Conservation (phyloP, 2,329 filamentous ascomycete species). For the Cordyceps cicadae region DNA sequence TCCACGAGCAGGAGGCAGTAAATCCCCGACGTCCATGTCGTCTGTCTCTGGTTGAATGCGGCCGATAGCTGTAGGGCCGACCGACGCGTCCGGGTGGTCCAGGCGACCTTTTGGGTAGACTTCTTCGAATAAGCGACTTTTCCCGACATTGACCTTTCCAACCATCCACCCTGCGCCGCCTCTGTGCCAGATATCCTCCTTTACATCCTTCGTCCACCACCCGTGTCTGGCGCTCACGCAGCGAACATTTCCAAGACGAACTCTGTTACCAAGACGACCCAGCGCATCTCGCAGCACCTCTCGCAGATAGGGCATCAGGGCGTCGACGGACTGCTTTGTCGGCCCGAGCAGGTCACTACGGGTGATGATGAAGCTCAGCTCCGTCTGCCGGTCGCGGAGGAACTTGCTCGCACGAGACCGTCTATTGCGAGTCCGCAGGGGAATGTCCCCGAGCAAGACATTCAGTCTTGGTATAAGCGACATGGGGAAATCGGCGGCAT, state of each 20-base stretch:
- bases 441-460: slow-evolving; percentile 59
- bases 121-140: slow-evolving; percentile 81
- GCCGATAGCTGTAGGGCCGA: not conserved
- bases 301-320: slow-evolving; percentile 75
- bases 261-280: slow-evolving; percentile 54
- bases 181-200: slow-evolving; percentile 73
- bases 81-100: not conserved
- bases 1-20: slow-evolving; percentile 68
- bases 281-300: slow-evolving; percentile 70
- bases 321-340: slow-evolving; percentile 73
- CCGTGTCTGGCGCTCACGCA: slow-evolving; percentile 78
- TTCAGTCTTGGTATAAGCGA: slow-evolving; percentile 75
- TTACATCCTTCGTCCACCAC: slow-evolving; percentile 88
- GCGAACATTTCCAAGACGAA: slow-evolving; percentile 80
- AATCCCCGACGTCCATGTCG: slow-evolving; percentile 35
- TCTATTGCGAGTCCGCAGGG: slow-evolving; percentile 71
- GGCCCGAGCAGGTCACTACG: slow-evolving; percentile 79
- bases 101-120: slow-evolving; percentile 67
- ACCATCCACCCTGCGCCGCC: slow-evolving; percentile 92
- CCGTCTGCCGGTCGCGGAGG: slow-evolving; percentile 58
- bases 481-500: slow-evolving; percentile 95
- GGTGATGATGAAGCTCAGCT: slow-evolving; percentile 86
- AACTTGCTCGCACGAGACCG: slow-evolving; percentile 62
- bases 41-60: slow-evolving; percentile 11
- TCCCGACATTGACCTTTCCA: slow-evolving; percentile 96